Base-by-base conservation (phyloP, 441 rosid genomes). In the Populus hybrid region DNA sequence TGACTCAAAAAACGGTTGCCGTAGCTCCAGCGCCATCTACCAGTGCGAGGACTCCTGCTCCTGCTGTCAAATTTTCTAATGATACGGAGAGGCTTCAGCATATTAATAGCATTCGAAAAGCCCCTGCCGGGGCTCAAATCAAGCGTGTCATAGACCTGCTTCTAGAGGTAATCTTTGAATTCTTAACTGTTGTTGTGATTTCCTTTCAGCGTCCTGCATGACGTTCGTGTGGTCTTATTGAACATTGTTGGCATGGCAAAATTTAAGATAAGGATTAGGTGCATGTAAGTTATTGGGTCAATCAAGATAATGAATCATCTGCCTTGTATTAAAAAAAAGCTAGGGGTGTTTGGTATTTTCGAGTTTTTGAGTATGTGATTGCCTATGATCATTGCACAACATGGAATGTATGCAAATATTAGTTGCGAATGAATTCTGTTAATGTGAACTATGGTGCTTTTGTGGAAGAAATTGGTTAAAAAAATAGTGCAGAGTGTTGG, bases 41-140 rank as follows among this genome's bases (percentile, higher is more conserved):
- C 65, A 80, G 12, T 81, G 84, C 78, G 61, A 86, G 78, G 72
- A 77, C 84, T 80, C 80, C 90, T 42, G 78, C 81, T 72, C 90
- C 93, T 33, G 76, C 89, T 8, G 86, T 87, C 75, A 93, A 88
- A 80, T 96, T 94, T 79, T 96, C 98, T 0, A 89, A 87, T 78
- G 93, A 96, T 66, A 93, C 98, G 0, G 91, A 93, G 81, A 88
- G 93, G 31, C 94, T 92, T 79, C 94, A 93, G 74, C 83, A 77
- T 11, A 94, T 94, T 45, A 83, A 89, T 78, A 88, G 84, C 64
- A 90, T 96, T 0, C 87, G 98, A 20, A 96, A 92, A 85, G 82
- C 85, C 21, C 96, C 94, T 64, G 94, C 87, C 20, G 98, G 99
- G 6, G 91, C 95, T 79, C 98, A 93, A 87, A 89, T 94, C 75